Percentiles rank a stretch among this genome's conserved stretches.
Evolutionary conservation across 306 rosid species (phyloP).

Genomic region (Lotus japonicus): DNA sequence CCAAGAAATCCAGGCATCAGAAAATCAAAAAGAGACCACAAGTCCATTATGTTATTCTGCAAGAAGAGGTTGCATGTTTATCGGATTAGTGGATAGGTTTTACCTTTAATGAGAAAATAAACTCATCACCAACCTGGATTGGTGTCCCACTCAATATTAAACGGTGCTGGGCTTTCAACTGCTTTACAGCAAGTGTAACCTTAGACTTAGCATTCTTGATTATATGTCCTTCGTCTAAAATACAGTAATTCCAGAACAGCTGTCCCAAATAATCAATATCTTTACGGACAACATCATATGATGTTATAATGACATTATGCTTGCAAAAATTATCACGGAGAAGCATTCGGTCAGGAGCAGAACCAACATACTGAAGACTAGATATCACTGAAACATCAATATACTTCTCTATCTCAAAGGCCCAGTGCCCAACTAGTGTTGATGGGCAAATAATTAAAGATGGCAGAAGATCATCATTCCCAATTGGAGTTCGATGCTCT

Average conservation of each 20-base stretch:
- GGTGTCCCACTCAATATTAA: constrained; percentile 98
- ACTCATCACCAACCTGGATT: constrained; percentile 68
- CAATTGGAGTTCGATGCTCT: constrained; percentile 44
- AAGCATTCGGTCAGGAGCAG: constrained; percentile 64
- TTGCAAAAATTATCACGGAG: constrained; percentile 63
- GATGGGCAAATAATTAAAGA: constrained; percentile 93
- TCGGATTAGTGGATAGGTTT: constrained; percentile 14
- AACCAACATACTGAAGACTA: constrained; percentile 91
- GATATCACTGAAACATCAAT: constrained; percentile 73
- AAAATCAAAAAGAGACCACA: constrained; percentile 99
- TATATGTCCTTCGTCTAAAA: constrained; percentile 93
- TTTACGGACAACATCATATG: constrained; percentile 92
- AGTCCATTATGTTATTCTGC: constrained; percentile 97
- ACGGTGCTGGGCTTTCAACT: constrained; percentile 90
- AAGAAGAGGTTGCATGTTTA: constrained; percentile 21
- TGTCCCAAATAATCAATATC: constrained; percentile 76
- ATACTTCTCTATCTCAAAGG: constrained; percentile 90
- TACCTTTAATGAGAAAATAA: neutral
- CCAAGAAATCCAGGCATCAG: constrained; percentile 99
- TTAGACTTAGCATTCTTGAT: constrained; percentile 93
- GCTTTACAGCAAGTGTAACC: constrained; percentile 85
- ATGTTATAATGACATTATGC: constrained; percentile 83
- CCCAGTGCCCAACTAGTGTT: constrained; percentile 99
- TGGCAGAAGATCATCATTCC: constrained; percentile 44
- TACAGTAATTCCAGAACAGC: constrained; percentile 79